Base-by-base conservation (phyloP, 345 rosid genomes). In the Combretum micranthum region DNA sequence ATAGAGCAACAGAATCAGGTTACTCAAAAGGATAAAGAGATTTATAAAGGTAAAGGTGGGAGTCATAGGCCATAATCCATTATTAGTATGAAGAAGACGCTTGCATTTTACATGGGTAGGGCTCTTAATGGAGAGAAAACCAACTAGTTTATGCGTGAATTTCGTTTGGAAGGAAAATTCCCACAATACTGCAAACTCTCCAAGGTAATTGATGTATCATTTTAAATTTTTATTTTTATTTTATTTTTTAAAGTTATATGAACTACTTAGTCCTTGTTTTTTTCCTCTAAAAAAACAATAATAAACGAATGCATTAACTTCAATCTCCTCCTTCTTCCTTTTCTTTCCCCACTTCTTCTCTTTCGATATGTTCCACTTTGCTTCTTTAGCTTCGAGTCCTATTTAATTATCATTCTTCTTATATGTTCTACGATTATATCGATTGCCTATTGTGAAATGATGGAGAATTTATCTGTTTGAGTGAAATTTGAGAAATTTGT, bases 81-180 rank as follows among this genome's bases (percentile, higher is more conserved):
- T 50, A 92, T 93, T 53, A 97, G 99, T 52, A 93, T 93, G 99
- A 93, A 93, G 83, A 93, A 93, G 79, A 93, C 99, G 2, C 97
- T 93, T 64, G 99, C 89, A 19, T 93, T 93, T 69, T 93, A 93
- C 77, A 72, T 3, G 69, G 99, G 99, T 12, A 77, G 99, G 79
- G 99, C 99, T 44, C 99, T 97, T 0, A 93, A 79, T 73, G 99
- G 99, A 45, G 99, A 87, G 77, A 93, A 93, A 64, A 76, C 86
- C 20, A 89, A 82, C 48, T 93, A 97, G 99, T 88, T 93, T 22
- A 89, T 89, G 94, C 99, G 89, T 77, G 99, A 93, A 53, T 93
- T 64, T 49, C 81, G 99, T 44, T 84, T 93, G 19, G 96, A 93
- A 60, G 99, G 96, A 68, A 79, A 80, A 69, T 78, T 82, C 75